phyloP scores from a whole-genome alignment of 2,329 filamentous ascomycete species.

The Hypoxylon rubiginosum region DNA sequence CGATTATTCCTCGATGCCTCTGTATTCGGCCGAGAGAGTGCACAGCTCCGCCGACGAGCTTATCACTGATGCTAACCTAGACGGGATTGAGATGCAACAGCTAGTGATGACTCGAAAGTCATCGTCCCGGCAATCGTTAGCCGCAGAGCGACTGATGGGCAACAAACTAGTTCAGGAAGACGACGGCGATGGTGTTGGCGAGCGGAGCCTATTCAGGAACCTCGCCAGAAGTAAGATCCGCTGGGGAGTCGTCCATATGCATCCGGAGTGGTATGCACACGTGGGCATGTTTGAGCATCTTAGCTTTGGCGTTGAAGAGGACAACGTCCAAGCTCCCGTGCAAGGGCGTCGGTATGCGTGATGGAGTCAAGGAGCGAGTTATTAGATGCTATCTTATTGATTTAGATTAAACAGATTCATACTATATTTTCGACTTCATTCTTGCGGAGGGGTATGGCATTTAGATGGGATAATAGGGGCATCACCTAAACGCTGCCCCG shows the following conservation, averaged over 20 bases:
- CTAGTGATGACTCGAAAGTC: not conserved
- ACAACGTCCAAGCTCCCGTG: constrained; percentile 32
- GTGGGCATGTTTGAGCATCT: constrained; percentile 34
- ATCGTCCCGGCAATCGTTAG: not conserved
- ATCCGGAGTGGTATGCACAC: constrained; percentile 35
- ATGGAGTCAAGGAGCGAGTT: not conserved
- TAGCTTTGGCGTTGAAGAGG: constrained; percentile 41
- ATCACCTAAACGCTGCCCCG: no score
- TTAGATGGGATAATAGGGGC: no score
- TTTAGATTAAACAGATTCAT: no score
- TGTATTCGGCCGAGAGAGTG: not conserved
- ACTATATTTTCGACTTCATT: no score
- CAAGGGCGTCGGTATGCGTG: constrained; percentile 38
- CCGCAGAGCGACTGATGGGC: not conserved
- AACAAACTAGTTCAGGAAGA: not conserved
- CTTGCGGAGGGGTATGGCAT: no score
- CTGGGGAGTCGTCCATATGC: constrained; percentile 44
- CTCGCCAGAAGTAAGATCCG: constrained; percentile 39
- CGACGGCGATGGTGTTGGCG: constrained; percentile 6
- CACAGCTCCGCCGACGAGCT: not conserved
- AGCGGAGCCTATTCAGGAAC: constrained; percentile 19
- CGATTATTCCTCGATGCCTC: not conserved
- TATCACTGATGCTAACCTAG: not conserved
- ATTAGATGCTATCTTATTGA: not conserved
- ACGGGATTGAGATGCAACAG: constrained; percentile 26